Conservation (phyloP, 176 grass and related monocot species). For the Zea luxurians region DNA sequence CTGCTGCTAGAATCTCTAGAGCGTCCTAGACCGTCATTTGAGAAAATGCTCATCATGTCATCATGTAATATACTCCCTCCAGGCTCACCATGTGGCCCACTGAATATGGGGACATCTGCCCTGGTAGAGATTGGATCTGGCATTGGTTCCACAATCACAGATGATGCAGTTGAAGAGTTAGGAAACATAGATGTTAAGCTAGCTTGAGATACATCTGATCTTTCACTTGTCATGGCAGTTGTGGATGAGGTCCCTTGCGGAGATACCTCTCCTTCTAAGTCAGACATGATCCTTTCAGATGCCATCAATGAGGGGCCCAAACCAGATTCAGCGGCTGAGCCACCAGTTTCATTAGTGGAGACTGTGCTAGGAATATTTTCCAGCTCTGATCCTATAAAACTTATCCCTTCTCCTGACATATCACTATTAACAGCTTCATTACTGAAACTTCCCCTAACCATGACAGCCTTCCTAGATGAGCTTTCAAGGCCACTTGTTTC, state of each 20-base stretch:
- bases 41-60: slow-evolving; percentile 67
- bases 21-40: slow-evolving; percentile 43
- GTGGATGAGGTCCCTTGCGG: slow-evolving; percentile 33
- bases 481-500: slow-evolving; percentile 44
- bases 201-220: slow-evolving; percentile 48
- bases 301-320: slow-evolving; percentile 27
- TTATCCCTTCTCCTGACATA: slow-evolving; percentile 50
- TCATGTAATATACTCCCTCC: slow-evolving; percentile 69
- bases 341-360: slow-evolving; percentile 39
- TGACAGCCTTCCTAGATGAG: slow-evolving; percentile 47
- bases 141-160: slow-evolving; percentile 37
- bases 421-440: slow-evolving; percentile 37
- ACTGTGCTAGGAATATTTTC: slow-evolving; percentile 27
- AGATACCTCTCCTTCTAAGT: slow-evolving; percentile 40
- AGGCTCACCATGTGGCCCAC: slow-evolving; percentile 38
- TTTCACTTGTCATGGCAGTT: slow-evolving; percentile 52
- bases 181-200: slow-evolving; percentile 40
- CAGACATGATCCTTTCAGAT: slow-evolving; percentile 45
- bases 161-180: slow-evolving; percentile 49
- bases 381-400: slow-evolving; percentile 39
- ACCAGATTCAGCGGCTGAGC: slow-evolving; percentile 32
- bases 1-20: slow-evolving; percentile 44
- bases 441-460: slow-evolving; percentile 29
- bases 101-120: slow-evolving; percentile 46
- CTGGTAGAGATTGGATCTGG: slow-evolving; percentile 38